phyloP scores from a whole-genome alignment of 2,329 filamentous ascomycete genomes.

The Penicillium olsonii region DNA sequence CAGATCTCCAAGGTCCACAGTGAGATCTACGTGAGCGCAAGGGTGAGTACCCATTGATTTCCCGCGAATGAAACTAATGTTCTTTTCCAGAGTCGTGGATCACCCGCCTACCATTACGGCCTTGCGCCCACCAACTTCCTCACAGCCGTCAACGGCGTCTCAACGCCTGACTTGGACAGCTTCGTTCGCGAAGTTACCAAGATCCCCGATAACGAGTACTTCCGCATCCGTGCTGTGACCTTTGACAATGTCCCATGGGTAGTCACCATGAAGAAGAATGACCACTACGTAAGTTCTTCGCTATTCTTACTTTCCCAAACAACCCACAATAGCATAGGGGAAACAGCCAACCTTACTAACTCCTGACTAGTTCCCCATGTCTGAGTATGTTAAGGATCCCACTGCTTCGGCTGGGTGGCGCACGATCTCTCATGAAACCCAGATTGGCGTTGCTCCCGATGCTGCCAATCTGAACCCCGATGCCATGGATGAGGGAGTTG shows the following conservation, averaged over 20 bases:
- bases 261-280: slow-evolving; percentile 99
- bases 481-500: slow-evolving; percentile 47
- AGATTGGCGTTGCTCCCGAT: slow-evolving; percentile 38
- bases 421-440: slow-evolving; percentile 56
- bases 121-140: slow-evolving; percentile 97
- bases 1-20: slow-evolving; percentile 96
- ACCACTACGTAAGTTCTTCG: slow-evolving; percentile 71
- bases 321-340: too few relatives aligned
- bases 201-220: slow-evolving; percentile 97
- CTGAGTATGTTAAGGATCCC: slow-evolving; percentile 63
- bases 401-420: slow-evolving; percentile 57
- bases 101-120: slow-evolving; percentile 84
- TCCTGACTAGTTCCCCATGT: slow-evolving; percentile 59
- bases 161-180: slow-evolving; percentile 76
- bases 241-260: slow-evolving; percentile 99
- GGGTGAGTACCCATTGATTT: slow-evolving; percentile 44
- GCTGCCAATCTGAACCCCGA: slow-evolving; percentile 48
- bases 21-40: slow-evolving; percentile 91
- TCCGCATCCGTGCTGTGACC: slow-evolving; percentile 93
- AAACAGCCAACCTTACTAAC: neutral
- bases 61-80: slow-evolving; percentile 9
- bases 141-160: slow-evolving; percentile 87
- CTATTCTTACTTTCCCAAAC: neutral
- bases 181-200: slow-evolving; percentile 81
- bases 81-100: slow-evolving; percentile 64